Percentiles rank a stretch among this genome's conserved stretches.
Evolutionary conservation across 1,139 yeast genomes (phyloP).

Genomic region (Suhomyces wounanorum): DNA sequence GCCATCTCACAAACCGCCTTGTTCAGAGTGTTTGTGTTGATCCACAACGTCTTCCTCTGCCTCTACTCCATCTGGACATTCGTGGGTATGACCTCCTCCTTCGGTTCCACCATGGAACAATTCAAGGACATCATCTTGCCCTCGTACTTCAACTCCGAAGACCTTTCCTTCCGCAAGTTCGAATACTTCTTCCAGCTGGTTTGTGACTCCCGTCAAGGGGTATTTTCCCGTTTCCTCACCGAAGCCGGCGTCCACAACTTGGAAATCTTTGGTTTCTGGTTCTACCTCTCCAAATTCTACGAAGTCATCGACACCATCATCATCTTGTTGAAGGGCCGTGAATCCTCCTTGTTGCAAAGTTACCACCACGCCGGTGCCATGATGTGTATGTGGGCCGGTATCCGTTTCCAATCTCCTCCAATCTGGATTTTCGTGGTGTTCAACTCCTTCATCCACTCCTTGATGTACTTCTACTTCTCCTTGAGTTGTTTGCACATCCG

Average conservation of each 20-base stretch:
- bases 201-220: conserved; percentile 63
- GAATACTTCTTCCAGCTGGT: conserved; percentile 58
- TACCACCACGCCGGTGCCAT: conserved; percentile 84
- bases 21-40: conserved; percentile 58
- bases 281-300: conserved; percentile 70
- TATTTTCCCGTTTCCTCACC: conserved; percentile 41
- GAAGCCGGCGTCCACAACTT: conserved; percentile 46
- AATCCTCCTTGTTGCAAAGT: conserved; percentile 68
- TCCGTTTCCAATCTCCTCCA: conserved; percentile 71
- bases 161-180: conserved; percentile 21
- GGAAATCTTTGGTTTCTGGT: conserved; percentile 64
- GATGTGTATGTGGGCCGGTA: conserved; percentile 84
- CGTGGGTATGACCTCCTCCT: conserved; percentile 61
- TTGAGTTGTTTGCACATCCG: conserved; percentile 61
- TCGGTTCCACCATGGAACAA: conserved; percentile 39
- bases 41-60: conserved; percentile 66
- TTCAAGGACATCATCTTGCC: conserved; percentile 29
- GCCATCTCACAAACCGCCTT: conserved; percentile 44
- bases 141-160: conserved; percentile 11
- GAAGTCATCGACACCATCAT: conserved; percentile 72
- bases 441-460: conserved; percentile 74
- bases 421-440: conserved; percentile 82
- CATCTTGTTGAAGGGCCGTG: conserved; percentile 69
- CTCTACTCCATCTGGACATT: conserved; percentile 73
- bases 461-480: conserved; percentile 75